Percentiles rank a stretch among this genome's conserved stretches.
These are phyloP conservation scores for Diplosphaera chodatii DNA, from an alignment of 139 green algal genomes.

Conservation along the genomic window DNA sequence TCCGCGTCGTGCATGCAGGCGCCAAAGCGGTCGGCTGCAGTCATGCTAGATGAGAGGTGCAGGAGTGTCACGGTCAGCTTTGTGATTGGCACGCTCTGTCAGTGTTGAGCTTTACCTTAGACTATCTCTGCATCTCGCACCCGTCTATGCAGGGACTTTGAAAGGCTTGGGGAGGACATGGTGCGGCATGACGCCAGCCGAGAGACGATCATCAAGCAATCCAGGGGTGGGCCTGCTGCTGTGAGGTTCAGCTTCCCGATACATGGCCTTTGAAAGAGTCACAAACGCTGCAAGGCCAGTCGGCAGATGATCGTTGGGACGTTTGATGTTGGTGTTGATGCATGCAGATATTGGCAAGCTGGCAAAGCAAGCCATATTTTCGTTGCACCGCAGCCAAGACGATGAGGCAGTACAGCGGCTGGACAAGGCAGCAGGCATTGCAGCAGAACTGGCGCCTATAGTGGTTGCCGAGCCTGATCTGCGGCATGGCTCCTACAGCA, in stretches of 20 bases:
- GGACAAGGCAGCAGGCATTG: conserved; percentile 29
- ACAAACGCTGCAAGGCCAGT: no score
- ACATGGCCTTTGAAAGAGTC: no score
- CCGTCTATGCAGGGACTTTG: conserved; percentile 9
- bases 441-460: conserved; percentile 52
- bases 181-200: conserved; percentile 55
- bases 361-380: conserved; percentile 74
- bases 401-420: conserved; percentile 40
- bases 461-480: conserved; percentile 45
- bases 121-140: no score
- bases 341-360: conserved; percentile 66
- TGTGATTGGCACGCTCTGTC: no score
- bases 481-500: conserved; percentile 51
- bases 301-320: no score
- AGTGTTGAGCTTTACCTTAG: no score
- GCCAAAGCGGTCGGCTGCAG: background rate
- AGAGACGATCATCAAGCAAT: conserved; percentile 65
- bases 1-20: background rate
- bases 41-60: background rate
- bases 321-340: no score
- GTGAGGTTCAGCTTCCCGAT: no score
- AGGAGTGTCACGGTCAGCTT: no score
- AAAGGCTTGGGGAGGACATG: conserved; percentile 29
- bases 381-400: conserved; percentile 50
- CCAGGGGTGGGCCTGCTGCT: no score